Evolutionary conservation across 768 basidiomycete genomes (phyloP).

Genomic region (Collybiopsis luxurians): DNA sequence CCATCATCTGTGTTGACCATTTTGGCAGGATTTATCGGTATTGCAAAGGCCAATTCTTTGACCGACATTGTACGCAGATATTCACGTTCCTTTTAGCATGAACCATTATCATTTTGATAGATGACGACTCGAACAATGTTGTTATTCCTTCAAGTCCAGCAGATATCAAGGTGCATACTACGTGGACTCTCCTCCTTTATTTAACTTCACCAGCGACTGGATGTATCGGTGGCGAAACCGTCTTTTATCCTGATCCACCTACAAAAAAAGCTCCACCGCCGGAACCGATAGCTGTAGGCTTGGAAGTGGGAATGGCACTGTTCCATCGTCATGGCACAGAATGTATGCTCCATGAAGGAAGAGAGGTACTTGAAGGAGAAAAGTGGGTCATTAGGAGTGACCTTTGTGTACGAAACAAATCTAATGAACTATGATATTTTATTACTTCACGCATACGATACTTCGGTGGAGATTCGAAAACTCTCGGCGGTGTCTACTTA

Average conservation of each 20-base stretch:
- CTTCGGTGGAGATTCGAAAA: no score
- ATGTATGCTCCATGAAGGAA: conserved; percentile 5
- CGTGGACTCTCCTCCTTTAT: conserved; percentile 1
- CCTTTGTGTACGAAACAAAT: background rate
- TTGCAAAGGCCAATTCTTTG: conserved; percentile 4
- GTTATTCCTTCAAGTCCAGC: background rate
- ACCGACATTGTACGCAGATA: background rate
- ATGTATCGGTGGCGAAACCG: conserved; percentile 1
- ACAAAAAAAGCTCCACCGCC: background rate
- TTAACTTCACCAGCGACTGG: background rate
- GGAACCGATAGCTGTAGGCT: background rate
- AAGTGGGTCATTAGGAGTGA: conserved; percentile 6
- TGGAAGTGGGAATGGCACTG: background rate
- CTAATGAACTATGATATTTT: no score
- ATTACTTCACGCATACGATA: no score
- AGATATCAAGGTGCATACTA: background rate
- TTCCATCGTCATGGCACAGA: conserved; percentile 2
- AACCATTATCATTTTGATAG: background rate
- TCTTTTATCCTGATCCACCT: background rate
- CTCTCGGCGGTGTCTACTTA: no score
- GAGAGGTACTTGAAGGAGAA: background rate
- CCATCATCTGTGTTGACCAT: no score
- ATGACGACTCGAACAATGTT: conserved; percentile 5
- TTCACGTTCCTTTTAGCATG: background rate
- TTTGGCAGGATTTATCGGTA: background rate